Evolutionary conservation across 352 stramenopile genomes (phyloP), one percentile per base, ranked within the genome.

Genomic region (Saprolegnia diclina): DNA sequence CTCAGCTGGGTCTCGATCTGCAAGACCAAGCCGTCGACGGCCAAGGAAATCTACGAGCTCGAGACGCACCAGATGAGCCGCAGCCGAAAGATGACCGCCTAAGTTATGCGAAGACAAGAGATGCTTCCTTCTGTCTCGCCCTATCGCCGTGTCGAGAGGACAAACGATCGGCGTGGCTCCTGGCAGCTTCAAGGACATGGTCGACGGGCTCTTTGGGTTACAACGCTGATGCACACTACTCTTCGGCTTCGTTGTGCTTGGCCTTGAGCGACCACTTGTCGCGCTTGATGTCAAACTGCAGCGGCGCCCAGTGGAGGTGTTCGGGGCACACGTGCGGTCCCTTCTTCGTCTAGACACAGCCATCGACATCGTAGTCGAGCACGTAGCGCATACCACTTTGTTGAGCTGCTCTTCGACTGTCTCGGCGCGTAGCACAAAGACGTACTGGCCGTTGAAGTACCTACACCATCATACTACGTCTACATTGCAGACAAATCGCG

Each of bases 381-480:
- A n/a, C n/a, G n/a, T n/a, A n/a, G n/a, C n/a, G 48, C 62, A 32
- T 67, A 67, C 62, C 32, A 93, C 76, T 73, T 88, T 89, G 63
- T 65, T 77, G 52, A 97, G 74, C 66, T 94, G 79, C 52, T 85
- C 83, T 44, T 97, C 85, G 44, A 99, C 86, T 6, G 96, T 87
- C 19, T 94, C 82, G 71, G 96, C 85, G 29, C 96, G 95, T 38
- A 99, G 89, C 66, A 96, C 91, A 44, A 99, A 96, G 26, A 99
- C 95, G 80, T 99, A 97, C 77, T 99, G 97, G 14, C 97, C 97
- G 73, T 99, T 99, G 80, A 97, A 97, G 46, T 67, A 67, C 37
- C 62, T 67, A 67, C 1, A 22, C 9, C 21, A 24, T 35, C 50
- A 48, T 64, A n/a, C n/a, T n/a, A n/a, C n/a, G n/a, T n/a, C n/a